A percentile compares a stretch with the other conserved stretches of the same genome.
Evolutionary conservation across 306 rosid genomes (phyloP).

Genomic region (Sicyos edulis): DNA sequence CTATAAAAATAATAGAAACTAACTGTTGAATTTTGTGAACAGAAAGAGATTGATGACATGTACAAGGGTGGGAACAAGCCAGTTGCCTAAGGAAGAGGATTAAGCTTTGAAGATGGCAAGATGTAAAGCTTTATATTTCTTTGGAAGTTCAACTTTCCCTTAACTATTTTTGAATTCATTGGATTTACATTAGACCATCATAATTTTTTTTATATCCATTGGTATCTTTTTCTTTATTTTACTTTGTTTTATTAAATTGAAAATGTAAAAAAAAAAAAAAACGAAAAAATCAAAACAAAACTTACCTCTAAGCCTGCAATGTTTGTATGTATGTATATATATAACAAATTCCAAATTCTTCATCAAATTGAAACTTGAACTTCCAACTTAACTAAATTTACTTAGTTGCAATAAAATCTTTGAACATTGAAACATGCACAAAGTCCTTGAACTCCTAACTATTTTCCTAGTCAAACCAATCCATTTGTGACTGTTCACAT

Average conservation of each 20-base stretch:
- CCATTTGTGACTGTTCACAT: too few species aligned
- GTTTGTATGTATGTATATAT: too few species aligned
- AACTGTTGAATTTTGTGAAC: conserved; percentile 6
- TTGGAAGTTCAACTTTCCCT: not conserved
- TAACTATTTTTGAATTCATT: not conserved
- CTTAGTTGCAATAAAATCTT: too few species aligned
- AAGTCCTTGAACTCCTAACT: too few species aligned
- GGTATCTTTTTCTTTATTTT: not conserved
- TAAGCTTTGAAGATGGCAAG: not conserved
- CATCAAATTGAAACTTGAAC: too few species aligned
- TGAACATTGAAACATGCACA: too few species aligned
- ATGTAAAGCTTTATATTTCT: not conserved
- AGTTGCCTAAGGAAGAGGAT: conserved; percentile 29
- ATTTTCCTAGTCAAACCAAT: too few species aligned
- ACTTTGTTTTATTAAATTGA: not conserved
- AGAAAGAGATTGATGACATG: conserved; percentile 64
- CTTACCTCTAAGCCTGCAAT: not conserved
- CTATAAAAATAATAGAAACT: not conserved
- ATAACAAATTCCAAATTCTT: too few species aligned
- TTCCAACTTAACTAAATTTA: too few species aligned
- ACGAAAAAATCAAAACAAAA: too few species aligned
- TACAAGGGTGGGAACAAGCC: conserved; percentile 62
- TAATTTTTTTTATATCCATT: not conserved
- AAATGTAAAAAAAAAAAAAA: too few species aligned
- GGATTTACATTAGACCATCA: not conserved